A percentile compares a stretch with the other conserved stretches of the same genome.
Evolutionary conservation across 2,329 filamentous ascomycete species (phyloP).

Genomic region (Microdochium nivale): DNA sequence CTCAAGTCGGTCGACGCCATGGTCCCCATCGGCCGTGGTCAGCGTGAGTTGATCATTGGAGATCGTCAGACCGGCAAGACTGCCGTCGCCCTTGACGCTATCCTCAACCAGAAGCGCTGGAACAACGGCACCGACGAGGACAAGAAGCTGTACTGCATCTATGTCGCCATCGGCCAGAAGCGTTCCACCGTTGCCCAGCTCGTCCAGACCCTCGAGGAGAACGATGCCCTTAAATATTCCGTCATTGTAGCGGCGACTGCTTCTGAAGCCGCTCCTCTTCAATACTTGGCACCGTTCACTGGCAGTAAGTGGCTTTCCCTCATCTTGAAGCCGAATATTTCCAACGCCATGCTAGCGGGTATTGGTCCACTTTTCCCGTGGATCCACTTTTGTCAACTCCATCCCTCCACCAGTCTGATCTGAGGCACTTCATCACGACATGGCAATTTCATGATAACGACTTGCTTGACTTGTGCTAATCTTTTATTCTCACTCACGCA

Average conservation of each 20-base stretch:
- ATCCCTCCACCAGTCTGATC: background rate
- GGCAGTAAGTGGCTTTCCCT: constrained; percentile 33
- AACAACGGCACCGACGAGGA: constrained; percentile 78
- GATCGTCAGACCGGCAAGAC: constrained; percentile 99
- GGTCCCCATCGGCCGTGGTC: constrained; percentile 99
- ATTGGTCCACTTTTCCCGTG: constrained; percentile 16
- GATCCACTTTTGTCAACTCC: background rate
- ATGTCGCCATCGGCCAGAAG: constrained; percentile 99
- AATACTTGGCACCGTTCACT: constrained; percentile 92
- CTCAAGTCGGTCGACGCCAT: constrained; percentile 99
- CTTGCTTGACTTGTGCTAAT: too few species aligned
- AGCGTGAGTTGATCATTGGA: constrained; percentile 99
- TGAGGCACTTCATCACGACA: background rate
- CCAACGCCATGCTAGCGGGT: too few species aligned
- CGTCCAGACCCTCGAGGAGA: constrained; percentile 99
- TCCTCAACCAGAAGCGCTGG: constrained; percentile 99
- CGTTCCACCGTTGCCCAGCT: constrained; percentile 98
- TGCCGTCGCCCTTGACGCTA: constrained; percentile 93
- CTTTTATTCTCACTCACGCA: background rate
- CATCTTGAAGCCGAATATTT: constrained; percentile 1
- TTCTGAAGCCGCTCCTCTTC: constrained; percentile 90
- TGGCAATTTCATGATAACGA: background rate
- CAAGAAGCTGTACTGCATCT: constrained; percentile 99
- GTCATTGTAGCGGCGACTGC: constrained; percentile 92
- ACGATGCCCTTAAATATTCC: constrained; percentile 98